Base-by-base conservation (phyloP, 1,284 basidiomycete species). In the Pulchroboletus neoregius region DNA sequence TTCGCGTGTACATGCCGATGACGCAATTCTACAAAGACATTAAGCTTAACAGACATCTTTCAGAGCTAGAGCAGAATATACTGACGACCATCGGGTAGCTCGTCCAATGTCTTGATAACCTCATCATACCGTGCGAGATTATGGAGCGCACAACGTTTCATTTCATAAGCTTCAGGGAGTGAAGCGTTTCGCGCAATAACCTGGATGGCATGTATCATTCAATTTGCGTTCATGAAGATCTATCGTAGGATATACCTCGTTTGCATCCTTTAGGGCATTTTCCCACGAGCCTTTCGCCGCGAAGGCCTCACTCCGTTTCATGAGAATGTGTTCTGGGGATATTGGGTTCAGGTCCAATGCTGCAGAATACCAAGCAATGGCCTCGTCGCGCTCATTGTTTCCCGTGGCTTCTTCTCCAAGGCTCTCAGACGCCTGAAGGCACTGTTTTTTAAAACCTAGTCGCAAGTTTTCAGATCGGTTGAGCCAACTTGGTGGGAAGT, bases 281-380 rank as follows among this genome's bases (percentile, higher is more conserved):
- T 49, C 28, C 20, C 39, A 50, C 10, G 24, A 33, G 26, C 23
- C 24, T 4, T 27, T 42, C 5, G 27, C 20, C 13, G 23, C 35
- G 6, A 36, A 18, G 30, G 34, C 43, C 13, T 54, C 32, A 24
- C 43, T 41, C n/a, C 51, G 42, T 33, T 50, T 43, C 26, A 35
- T n/a, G 16, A 53, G 16, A 10, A 44, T 23, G 6, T 27, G n/a
- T 22, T 37, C 36, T 1, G 40, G 22, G 1, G 31, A 43, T 24
- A 12, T 18, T 23, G 36, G 43, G 26, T 33, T 16, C 9, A 53
- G 41, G 5, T 28, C 11, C 15, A 46, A 16, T 2, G 35, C 38
- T 5, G 20, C 27, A 15, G 46, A 23, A 20, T 45, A 50, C 18
- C 32, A 46, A n/a, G 7, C 22, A 5, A 49, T 33, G 12, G 43